Evolutionary conservation across 805 yeast genomes (phyloP).

Genomic region (Lipomyces anomalus): DNA sequence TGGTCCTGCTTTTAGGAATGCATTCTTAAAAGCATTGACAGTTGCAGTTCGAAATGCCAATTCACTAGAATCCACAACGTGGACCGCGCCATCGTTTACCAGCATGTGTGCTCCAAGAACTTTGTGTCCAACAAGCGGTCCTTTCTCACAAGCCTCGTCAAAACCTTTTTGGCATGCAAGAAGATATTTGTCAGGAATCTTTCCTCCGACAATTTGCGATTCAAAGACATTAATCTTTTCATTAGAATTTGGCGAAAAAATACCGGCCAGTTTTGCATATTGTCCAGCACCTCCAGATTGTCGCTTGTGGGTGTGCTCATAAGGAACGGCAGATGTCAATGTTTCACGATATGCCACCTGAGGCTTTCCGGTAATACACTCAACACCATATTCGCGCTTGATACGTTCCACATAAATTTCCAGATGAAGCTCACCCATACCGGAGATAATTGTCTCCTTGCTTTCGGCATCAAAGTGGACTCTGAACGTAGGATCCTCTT

Average conservation of each 20-base stretch:
- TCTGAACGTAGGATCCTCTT: conserved; percentile 97
- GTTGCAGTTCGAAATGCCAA: conserved; percentile 93
- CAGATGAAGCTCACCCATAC: conserved; percentile 97
- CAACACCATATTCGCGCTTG: conserved; percentile 94
- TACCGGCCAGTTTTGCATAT: conserved; percentile 91
- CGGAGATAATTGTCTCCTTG: conserved; percentile 90
- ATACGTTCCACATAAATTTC: conserved; percentile 98
- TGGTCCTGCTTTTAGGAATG: conserved; percentile 77
- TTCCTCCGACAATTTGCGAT: conserved; percentile 92
- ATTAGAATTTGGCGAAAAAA: conserved; percentile 44
- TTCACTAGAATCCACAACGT: conserved; percentile 95
- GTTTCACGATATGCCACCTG: conserved; percentile 98
- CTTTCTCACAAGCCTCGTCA: conserved; percentile 90
- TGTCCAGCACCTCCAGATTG: conserved; percentile 99
- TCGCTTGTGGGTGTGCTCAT: conserved; percentile 94
- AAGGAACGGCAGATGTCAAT: conserved; percentile 60
- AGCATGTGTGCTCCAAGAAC: conserved; percentile 92
- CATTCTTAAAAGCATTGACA: conserved; percentile 83
- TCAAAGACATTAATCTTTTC: conserved; percentile 60
- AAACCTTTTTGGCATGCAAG: conserved; percentile 79
- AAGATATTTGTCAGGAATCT: conserved; percentile 89
- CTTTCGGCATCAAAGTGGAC: conserved; percentile 85
- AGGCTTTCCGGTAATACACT: conserved; percentile 93
- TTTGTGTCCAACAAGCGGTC: conserved; percentile 91
- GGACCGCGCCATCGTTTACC: conserved; percentile 94